These are phyloP conservation scores for Pythium rhizo-oryzae DNA, from an alignment of 352 stramenopile genomes.

Conservation along the genomic window DNA sequence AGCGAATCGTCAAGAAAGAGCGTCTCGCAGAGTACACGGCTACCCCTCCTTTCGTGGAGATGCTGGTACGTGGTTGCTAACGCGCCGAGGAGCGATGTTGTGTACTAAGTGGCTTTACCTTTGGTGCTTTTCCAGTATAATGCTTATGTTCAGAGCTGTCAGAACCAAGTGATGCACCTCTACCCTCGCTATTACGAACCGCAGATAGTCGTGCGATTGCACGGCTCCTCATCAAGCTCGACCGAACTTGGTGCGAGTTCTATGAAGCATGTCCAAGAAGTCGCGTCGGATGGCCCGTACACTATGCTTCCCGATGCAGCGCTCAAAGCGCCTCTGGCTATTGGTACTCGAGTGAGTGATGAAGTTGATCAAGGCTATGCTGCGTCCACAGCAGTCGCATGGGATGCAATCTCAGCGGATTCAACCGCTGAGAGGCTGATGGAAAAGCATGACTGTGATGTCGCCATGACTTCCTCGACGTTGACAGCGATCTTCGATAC, in stretches of 20 bases:
- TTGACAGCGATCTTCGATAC: conserved; percentile 73
- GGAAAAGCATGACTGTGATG: conserved; percentile 67
- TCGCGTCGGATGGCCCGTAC: conserved; percentile 36
- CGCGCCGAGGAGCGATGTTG: background rate
- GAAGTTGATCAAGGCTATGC: background rate
- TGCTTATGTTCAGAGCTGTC: conserved; percentile 35
- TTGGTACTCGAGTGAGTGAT: background rate
- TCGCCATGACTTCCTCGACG: conserved; percentile 70
- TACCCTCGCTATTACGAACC: conserved; percentile 67
- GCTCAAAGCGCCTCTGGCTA: conserved; percentile 8
- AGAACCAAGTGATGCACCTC: conserved; percentile 65
- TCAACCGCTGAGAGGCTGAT: conserved; percentile 57
- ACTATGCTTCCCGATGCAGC: conserved; percentile 18
- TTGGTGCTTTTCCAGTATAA: background rate
- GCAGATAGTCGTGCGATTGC: conserved; percentile 38
- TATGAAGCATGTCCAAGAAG: conserved; percentile 52
- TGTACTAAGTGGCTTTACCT: background rate
- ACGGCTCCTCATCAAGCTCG: conserved; percentile 3
- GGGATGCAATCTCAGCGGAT: conserved; percentile 60
- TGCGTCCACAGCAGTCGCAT: background rate
- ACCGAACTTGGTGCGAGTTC: conserved; percentile 18
- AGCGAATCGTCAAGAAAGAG: conserved; percentile 28
- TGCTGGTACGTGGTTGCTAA: conserved; percentile 17
- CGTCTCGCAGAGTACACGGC: conserved; percentile 19
- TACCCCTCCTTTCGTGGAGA: conserved; percentile 16